Percentiles rank a stretch among this genome's conserved stretches.
phyloP scores from a whole-genome alignment of 2,329 filamentous ascomycete species.

The Colletotrichum sansevieriae region DNA sequence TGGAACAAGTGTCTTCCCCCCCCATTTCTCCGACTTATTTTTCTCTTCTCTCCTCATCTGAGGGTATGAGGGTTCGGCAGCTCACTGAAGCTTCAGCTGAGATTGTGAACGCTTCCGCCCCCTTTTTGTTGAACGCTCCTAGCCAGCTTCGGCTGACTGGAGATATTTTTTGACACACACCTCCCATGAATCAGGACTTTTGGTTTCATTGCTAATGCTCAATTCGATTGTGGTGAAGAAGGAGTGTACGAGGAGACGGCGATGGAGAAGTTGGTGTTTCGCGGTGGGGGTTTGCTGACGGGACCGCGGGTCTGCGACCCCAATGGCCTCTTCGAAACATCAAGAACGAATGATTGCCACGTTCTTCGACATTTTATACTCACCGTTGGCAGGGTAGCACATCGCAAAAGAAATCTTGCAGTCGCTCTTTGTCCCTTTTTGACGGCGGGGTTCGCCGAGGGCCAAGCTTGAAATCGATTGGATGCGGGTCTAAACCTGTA shows the following conservation, averaged over 20 bases:
- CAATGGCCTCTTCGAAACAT: too few relatives aligned
- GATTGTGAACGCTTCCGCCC: constrained; percentile 89
- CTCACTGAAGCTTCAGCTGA: constrained; percentile 90
- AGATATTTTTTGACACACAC: constrained; percentile 81
- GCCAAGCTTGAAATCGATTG: too few relatives aligned
- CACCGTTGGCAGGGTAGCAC: too few relatives aligned
- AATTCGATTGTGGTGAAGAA: background rate
- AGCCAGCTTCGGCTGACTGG: constrained; percentile 74
- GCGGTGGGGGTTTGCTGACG: background rate
- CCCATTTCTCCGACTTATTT: background rate
- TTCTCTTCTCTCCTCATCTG: constrained; percentile 64
- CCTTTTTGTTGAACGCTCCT: constrained; percentile 79
- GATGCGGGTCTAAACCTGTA: background rate
- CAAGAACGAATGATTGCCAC: too few relatives aligned
- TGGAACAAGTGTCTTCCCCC: too few relatives aligned
- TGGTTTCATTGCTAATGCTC: background rate
- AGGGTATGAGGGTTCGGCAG: constrained; percentile 82
- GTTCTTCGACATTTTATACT: too few relatives aligned
- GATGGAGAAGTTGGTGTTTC: background rate
- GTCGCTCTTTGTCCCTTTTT: background rate
- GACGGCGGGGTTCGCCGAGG: constrained; percentile 14
- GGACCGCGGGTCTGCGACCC: too few relatives aligned
- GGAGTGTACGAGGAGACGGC: background rate
- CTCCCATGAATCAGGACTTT: constrained; percentile 15
- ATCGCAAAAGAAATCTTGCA: background rate